phyloP scores from a whole-genome alignment of 2,329 filamentous ascomycete species.

The Cladosporium sp. region DNA sequence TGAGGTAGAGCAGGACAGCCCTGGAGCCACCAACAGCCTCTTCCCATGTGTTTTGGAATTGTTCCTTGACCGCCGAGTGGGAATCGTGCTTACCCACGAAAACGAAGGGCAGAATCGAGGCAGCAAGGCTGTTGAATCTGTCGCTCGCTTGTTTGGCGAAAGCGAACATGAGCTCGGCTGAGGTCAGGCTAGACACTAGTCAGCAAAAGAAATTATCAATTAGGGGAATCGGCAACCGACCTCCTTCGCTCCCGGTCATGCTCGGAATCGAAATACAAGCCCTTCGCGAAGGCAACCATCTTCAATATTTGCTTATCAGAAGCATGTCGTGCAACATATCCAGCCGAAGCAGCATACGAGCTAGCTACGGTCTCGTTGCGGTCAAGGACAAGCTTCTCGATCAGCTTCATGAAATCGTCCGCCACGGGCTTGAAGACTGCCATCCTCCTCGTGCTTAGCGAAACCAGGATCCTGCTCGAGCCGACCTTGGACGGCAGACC shows the following conservation, averaged over 20 bases:
- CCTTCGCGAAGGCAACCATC: slow-evolving; percentile 58
- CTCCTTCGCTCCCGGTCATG: slow-evolving; percentile 57
- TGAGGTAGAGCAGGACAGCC: slow-evolving; percentile 78
- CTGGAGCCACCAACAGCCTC: slow-evolving; percentile 85
- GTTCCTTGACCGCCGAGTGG: slow-evolving; percentile 73
- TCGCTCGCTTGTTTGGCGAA: slow-evolving; percentile 87
- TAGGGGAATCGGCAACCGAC: neutral
- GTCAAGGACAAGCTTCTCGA: slow-evolving; percentile 82
- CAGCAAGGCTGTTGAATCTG: slow-evolving; percentile 75
- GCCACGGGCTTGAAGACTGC: slow-evolving; percentile 74
- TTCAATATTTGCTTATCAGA: slow-evolving; percentile 59
- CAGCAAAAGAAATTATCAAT: neutral
- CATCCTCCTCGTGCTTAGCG: slow-evolving; percentile 77
- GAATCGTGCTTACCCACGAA: slow-evolving; percentile 86
- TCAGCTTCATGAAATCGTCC: slow-evolving; percentile 70
- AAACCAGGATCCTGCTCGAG: slow-evolving; percentile 79
- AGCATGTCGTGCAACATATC: slow-evolving; percentile 74
- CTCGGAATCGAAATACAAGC: slow-evolving; percentile 78
- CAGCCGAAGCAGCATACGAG: slow-evolving; percentile 81
- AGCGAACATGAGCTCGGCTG: slow-evolving; percentile 79
- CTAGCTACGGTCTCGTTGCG: slow-evolving; percentile 91
- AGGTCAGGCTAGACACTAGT: slow-evolving; percentile 60
- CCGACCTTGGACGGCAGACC: slow-evolving; percentile 94
- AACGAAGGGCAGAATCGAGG: slow-evolving; percentile 76
- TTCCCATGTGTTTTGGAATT: slow-evolving; percentile 83